These are phyloP conservation scores for Kappamyces sp. DNA, from an alignment of 192 early-diverging fungal species.

Conservation along the genomic window DNA sequence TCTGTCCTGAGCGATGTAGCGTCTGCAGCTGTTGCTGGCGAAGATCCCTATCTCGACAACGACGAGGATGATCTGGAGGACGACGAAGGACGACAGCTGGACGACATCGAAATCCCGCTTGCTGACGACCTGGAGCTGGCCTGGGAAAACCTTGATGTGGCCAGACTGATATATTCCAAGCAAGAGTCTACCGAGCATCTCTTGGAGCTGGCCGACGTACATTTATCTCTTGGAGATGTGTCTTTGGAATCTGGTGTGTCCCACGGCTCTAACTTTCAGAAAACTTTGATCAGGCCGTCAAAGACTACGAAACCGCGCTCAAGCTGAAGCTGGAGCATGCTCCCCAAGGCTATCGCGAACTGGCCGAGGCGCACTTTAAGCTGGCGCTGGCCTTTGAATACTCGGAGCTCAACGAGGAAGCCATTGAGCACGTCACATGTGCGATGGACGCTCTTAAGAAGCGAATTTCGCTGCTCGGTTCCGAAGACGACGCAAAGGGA, in stretches of 20 bases:
- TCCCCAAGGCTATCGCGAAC: conserved; percentile 47
- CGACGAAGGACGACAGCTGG: conserved; percentile 20
- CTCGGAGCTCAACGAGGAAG: conserved; percentile 38
- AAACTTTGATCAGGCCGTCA: conserved; percentile 62
- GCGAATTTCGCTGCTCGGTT: conserved; percentile 38
- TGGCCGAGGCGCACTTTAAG: conserved; percentile 69
- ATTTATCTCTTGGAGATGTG: conserved; percentile 75
- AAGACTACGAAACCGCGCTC: conserved; percentile 52
- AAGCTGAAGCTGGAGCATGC: conserved; percentile 46
- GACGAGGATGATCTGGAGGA: conserved; percentile 41
- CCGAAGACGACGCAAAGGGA: conserved; percentile 28
- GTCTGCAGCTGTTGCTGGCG: conserved; percentile 31
- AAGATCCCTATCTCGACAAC: conserved; percentile 49
- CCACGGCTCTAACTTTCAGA: conserved; percentile 24
- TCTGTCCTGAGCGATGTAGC: neutral
- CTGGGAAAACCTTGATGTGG: conserved; percentile 78
- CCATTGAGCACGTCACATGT: conserved; percentile 50
- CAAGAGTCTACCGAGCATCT: conserved; percentile 23
- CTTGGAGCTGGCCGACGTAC: conserved; percentile 59
- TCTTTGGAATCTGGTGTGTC: conserved; percentile 73
- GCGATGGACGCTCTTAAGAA: conserved; percentile 50
- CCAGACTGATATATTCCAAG: conserved; percentile 72
- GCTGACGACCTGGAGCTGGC: conserved; percentile 60
- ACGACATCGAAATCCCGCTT: conserved; percentile 21
- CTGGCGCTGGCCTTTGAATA: conserved; percentile 62